A percentile compares a stretch with the other conserved stretches of the same genome.
phyloP scores from a whole-genome alignment of 139 green algal species.

The Chlamydomonas applanata region DNA sequence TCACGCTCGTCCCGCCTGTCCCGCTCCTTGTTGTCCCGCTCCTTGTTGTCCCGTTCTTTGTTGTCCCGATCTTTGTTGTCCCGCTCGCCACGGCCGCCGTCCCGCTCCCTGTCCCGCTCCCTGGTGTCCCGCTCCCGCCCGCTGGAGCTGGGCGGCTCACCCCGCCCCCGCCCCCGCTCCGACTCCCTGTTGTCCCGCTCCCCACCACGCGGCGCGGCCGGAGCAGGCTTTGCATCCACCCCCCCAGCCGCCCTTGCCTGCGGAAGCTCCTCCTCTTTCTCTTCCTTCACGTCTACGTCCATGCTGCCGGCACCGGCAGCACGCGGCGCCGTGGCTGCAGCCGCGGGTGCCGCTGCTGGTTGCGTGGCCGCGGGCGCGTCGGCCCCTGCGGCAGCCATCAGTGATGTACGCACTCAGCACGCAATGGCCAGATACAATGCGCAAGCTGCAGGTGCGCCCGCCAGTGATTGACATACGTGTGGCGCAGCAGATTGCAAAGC shows the following conservation, averaged over 20 bases:
- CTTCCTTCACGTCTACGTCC: conserved; percentile 15
- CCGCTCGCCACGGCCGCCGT: not conserved
- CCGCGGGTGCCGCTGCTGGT: too few relatives aligned
- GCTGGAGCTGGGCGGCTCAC: too few relatives aligned
- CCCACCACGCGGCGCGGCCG: not conserved
- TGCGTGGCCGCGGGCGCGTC: not conserved
- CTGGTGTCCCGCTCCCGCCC: not conserved
- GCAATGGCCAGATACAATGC: too few relatives aligned
- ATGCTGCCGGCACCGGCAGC: not conserved
- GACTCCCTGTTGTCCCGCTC: not conserved
- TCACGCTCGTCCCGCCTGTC: conserved; percentile 16
- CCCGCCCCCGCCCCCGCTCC: too few relatives aligned
- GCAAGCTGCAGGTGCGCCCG: too few relatives aligned
- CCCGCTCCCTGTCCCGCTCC: not conserved
- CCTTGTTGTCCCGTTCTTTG: not conserved
- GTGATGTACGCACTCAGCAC: too few relatives aligned
- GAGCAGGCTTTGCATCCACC: not conserved
- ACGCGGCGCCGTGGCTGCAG: too few relatives aligned
- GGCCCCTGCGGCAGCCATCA: too few relatives aligned
- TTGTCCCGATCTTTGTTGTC: conserved; percentile 7
- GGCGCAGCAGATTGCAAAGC: too few relatives aligned
- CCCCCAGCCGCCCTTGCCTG: too few relatives aligned
- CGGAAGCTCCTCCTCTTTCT: conserved; percentile 5
- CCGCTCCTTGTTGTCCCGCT: conserved; percentile 7
- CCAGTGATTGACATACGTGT: too few relatives aligned